Evolutionary conservation across 163 green algal species (phyloP), one percentile per base, ranked within the genome.

Genomic region (Trebouxia gelatinosa): DNA sequence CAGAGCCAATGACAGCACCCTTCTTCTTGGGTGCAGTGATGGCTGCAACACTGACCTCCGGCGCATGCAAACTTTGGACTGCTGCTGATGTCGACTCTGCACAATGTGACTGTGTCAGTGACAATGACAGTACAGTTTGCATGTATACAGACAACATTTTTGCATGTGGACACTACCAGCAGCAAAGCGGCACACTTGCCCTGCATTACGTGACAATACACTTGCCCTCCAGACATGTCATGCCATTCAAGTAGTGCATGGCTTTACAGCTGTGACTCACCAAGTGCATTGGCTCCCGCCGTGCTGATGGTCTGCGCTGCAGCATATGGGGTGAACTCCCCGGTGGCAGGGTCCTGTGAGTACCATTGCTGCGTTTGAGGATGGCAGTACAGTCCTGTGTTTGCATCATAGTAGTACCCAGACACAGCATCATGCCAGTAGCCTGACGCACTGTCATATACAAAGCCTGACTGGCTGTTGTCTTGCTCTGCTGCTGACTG

Each of bases 371-470:
- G 68, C 13, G 68, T 76, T 29, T 39, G 29, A 26, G 68, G 9
- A 17, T 76, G 68, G 39, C 46, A 76, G 40, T 76, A 76, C 40
- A 85, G 32, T 6, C 81, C 83, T 6, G 85, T 89, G 67, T 88
- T 89, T 16, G 87, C 75, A 57, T 93, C 84, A 34, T 91, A 93
- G 59, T 91, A 94, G 70, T 92, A 93, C 19, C 89, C 89, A 39
- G 82, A 88, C 0, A 61, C 80, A 1, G 78, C 66, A 39, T 90
- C 83, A 68, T 87, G 82, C 38, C 74, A 85, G 39, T 86, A 86
- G 3, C 83, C 80, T 79, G 77, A 72, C 5, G 58, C 65, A 64
- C 70, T 58, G 70, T 46, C 59, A 70, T 51, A 37, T 38, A 70
- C 23, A 39, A 71, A 43, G 11, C 37, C 58, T 62, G 68, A 6